Conservation (phyloP, 805 yeast genomes). For the Kodamaea laetipori region DNA sequence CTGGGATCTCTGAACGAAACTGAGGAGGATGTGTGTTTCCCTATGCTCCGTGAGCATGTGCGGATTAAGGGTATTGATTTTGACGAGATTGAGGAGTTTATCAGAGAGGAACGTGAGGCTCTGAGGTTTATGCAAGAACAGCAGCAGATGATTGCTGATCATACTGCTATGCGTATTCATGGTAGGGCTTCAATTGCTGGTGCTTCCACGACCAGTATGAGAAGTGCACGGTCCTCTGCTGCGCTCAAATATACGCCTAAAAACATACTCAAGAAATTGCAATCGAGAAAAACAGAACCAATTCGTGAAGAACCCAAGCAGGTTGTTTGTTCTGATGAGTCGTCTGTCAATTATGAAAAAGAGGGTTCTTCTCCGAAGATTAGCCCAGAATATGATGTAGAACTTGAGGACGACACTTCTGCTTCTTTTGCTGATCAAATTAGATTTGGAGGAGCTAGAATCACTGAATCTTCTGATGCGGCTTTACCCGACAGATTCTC, state of each 20-base stretch:
- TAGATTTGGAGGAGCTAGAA: conserved; percentile 41
- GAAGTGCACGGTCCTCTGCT: conserved; percentile 34
- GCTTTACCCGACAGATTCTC: conserved; percentile 55
- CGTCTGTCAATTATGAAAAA: conserved; percentile 1
- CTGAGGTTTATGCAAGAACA: conserved; percentile 23
- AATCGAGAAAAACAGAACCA: background rate
- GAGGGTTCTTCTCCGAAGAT: background rate
- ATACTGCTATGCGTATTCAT: conserved; percentile 19
- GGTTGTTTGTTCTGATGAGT: conserved; percentile 7
- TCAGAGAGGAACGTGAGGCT: conserved; percentile 59
- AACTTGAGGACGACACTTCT: conserved; percentile 14
- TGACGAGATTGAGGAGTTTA: conserved; percentile 84
- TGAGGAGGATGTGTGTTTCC: conserved; percentile 97
- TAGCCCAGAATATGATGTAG: background rate
- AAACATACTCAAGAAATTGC: conserved; percentile 24
- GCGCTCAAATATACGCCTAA: conserved; percentile 67
- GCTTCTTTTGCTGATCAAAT: conserved; percentile 36
- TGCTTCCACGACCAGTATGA: conserved; percentile 7
- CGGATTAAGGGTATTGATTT: conserved; percentile 81
- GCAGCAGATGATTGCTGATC: conserved; percentile 28
- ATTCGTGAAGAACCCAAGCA: background rate
- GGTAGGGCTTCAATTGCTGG: conserved; percentile 10
- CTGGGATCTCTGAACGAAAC: conserved; percentile 85
- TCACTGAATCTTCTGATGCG: conserved; percentile 26
- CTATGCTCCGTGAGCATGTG: conserved; percentile 70